phyloP scores from a whole-genome alignment of 2,329 filamentous ascomycete species.

The Penicillium sp. region DNA sequence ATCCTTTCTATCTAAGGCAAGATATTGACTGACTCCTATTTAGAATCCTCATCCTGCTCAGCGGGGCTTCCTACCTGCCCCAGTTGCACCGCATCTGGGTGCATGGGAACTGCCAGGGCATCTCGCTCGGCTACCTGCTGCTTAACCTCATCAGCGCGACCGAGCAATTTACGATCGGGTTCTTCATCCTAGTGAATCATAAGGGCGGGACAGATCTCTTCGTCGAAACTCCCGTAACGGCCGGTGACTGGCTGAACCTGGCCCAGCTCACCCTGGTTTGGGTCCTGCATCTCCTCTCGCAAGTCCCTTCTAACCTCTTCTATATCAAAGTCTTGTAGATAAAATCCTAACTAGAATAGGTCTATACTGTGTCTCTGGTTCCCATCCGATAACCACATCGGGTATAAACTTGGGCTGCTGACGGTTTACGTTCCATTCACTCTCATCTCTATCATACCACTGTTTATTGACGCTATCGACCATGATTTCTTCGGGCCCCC shows the following conservation, averaged over 20 bases:
- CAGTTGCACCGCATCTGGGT: not conserved
- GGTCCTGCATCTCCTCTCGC: not conserved
- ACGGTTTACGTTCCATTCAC: not conserved
- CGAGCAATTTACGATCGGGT: not conserved
- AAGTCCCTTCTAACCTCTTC: not conserved
- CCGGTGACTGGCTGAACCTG: not conserved
- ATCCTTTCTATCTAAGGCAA: not conserved
- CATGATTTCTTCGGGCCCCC: not conserved
- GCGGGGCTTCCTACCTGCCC: not conserved
- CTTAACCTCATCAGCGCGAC: not conserved
- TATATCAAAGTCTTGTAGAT: too few relatives aligned
- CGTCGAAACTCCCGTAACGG: not conserved
- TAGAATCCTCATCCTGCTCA: not conserved
- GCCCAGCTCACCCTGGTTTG: not conserved
- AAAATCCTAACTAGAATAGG: not conserved
- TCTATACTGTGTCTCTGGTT: not conserved
- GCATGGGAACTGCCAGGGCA: not conserved
- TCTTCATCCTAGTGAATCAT: not conserved
- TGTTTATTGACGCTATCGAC: not conserved
- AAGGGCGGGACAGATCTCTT: not conserved
- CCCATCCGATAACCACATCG: not conserved
- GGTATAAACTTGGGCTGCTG: not conserved
- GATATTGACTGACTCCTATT: not conserved
- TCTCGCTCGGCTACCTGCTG: not conserved
- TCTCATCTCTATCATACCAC: not conserved